Evolutionary conservation across 331 rosid species (phyloP).

Genomic region (Phaseolus coccineus): DNA sequence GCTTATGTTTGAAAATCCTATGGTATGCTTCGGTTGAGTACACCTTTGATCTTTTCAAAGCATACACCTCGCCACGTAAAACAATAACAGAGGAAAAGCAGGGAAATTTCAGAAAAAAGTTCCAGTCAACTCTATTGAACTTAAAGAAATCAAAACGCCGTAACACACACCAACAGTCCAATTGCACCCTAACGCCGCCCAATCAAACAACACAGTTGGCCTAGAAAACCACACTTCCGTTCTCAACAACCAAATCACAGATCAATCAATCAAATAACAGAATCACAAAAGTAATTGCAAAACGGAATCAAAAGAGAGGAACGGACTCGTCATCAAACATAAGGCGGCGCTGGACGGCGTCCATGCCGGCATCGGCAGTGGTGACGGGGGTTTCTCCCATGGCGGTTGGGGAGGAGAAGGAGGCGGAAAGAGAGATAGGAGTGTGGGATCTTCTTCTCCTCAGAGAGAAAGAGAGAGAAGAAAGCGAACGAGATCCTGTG

Average conservation of each 20-base stretch:
- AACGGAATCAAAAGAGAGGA: neutral
- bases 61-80: neutral
- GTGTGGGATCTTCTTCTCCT: neutral
- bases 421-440: conserved; percentile 32
- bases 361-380: conserved; percentile 76
- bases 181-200: neutral
- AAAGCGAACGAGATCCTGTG: conserved; percentile 46
- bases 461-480: conserved; percentile 12
- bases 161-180: neutral
- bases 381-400: conserved; percentile 60
- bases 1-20: neutral
- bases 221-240: neutral
- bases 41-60: neutral
- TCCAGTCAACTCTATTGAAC: neutral
- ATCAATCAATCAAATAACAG: neutral
- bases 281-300: neutral
- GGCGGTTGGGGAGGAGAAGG: conserved; percentile 43
- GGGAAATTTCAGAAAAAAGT: neutral
- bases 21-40: neutral
- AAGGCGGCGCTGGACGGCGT: conserved; percentile 95
- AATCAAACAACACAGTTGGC: neutral
- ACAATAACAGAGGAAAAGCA: neutral
- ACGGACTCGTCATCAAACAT: conserved; percentile 96
- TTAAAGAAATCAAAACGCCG: neutral
- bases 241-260: neutral